These are phyloP conservation scores for Eucalyptus victrix DNA, from an alignment of 345 rosid genomes.

Conservation along the genomic window DNA sequence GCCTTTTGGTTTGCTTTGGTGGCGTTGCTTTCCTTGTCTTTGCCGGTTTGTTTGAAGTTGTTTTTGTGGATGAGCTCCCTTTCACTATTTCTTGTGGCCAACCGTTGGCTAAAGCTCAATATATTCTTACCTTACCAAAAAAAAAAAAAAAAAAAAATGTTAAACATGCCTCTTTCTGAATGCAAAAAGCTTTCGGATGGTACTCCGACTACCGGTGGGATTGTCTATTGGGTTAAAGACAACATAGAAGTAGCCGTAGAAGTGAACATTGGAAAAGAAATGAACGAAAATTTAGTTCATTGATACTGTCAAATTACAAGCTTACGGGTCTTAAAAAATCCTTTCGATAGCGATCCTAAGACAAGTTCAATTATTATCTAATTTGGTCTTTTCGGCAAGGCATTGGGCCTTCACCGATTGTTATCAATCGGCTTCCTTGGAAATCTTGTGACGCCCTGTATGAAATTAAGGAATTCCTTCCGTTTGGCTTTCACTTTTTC, in stretches of 20 bases:
- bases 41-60: too few relatives aligned
- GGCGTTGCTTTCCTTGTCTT: too few relatives aligned
- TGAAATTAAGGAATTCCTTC: neutral
- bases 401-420: neutral
- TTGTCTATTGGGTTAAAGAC: neutral
- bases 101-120: too few relatives aligned
- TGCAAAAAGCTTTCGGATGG: neutral
- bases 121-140: too few relatives aligned
- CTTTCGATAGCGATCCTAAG: neutral
- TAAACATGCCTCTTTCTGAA: neutral
- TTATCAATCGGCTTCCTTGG: neutral
- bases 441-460: neutral
- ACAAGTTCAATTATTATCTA: neutral
- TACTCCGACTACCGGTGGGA: neutral
- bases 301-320: neutral
- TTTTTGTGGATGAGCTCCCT: too few relatives aligned
- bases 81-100: too few relatives aligned
- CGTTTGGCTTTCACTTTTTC: neutral
- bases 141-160: neutral
- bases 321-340: neutral
- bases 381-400: neutral
- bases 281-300: neutral
- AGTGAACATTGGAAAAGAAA: neutral
- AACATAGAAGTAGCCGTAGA: neutral
- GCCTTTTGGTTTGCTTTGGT: too few relatives aligned